Evolutionary conservation across 78 protist species (phyloP).

Genomic region (Capsaspora owczarzaki): DNA sequence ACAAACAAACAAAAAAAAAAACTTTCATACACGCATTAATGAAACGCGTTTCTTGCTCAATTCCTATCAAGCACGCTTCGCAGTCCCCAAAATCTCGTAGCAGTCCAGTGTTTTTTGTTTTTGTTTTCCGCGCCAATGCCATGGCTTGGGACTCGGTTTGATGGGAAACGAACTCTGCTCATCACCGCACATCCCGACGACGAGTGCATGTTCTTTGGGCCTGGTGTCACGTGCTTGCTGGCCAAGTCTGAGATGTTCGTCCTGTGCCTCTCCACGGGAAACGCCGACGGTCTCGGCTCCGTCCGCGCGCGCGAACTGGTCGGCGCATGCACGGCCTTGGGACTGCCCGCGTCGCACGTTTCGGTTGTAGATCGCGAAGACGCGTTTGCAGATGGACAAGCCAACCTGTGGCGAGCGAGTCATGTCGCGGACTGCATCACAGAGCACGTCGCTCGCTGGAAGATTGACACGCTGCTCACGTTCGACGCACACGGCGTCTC

Average conservation of each 20-base stretch:
- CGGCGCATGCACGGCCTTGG: conserved; percentile 15
- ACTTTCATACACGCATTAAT: too few species aligned
- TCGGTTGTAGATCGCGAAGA: conserved; percentile 17
- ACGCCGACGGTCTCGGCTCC: conserved; percentile 54
- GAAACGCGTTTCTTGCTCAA: too few species aligned
- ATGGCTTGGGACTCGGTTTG: too few species aligned
- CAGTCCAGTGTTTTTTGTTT: too few species aligned
- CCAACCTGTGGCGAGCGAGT: neutral
- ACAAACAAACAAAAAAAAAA: too few species aligned
- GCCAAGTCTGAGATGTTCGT: conserved; percentile 4
- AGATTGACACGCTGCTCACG: conserved; percentile 28
- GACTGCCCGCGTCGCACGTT: conserved; percentile 13
- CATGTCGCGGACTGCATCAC: neutral
- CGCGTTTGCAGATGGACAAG: conserved; percentile 25
- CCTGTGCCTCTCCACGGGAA: conserved; percentile 59
- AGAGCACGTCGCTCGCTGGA: neutral
- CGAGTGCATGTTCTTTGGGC: conserved; percentile 81
- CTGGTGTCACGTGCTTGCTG: conserved; percentile 22
- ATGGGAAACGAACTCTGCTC: too few species aligned
- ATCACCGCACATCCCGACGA: conserved; percentile 88
- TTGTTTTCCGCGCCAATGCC: too few species aligned
- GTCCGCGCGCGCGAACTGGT: conserved; percentile 44
- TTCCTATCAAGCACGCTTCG: too few species aligned
- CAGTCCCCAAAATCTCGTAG: too few species aligned
- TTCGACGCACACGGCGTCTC: conserved; percentile 74